Base-by-base conservation (phyloP, 2,329 filamentous ascomycete genomes). In the Canariomyces notabilis region DNA sequence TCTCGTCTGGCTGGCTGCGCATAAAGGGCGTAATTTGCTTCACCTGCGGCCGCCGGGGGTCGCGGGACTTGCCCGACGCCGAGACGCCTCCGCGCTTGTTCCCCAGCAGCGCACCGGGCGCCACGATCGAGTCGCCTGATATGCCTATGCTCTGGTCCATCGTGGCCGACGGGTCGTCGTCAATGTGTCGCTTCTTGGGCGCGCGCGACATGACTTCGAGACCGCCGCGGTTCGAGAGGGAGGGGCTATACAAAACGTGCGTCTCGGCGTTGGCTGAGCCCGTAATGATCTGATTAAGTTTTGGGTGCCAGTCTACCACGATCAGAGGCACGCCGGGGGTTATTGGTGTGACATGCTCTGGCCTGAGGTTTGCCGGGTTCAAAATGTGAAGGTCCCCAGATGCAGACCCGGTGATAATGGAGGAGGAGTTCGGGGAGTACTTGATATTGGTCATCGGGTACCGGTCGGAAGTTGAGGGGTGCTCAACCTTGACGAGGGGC, bases 211-310 rank as follows among this genome's bases (percentile, higher is more conserved):
- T 89, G 55, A 97, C 86, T 50, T 88, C 82, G 45, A 89, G 83
- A 3, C 90, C 93, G 48, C 93, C 93, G 50, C 82, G 83, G 11
- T 65, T 77, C 18, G 93, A 98, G 57, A 82, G 83, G n/a, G 74
- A 79, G 2, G 93, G 93, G 61, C 87, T 91, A 71, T 93, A 98
- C 38, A 98, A 82, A 34, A 97, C 78, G 60, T 90, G 91, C 0
- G 87, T 89, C 66, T 94, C 87, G 46, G 84, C 83, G 61, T 96
- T 95, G 42, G 89, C 89, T 37, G 91, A 96, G 48, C 90, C 91
- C 7, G 91, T 95, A 53, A 97, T 68, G 59, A 98, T 95, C 62
- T 98, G 93, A 64, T 98, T 97, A 61, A 98, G 81, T 66, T 89
- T 95, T 16, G 86, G 77, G 61, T 98, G 91, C 93, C 93, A 98